Base-by-base conservation (phyloP, 495 filamentous ascomycete species). In the Xylaria sp. region DNA sequence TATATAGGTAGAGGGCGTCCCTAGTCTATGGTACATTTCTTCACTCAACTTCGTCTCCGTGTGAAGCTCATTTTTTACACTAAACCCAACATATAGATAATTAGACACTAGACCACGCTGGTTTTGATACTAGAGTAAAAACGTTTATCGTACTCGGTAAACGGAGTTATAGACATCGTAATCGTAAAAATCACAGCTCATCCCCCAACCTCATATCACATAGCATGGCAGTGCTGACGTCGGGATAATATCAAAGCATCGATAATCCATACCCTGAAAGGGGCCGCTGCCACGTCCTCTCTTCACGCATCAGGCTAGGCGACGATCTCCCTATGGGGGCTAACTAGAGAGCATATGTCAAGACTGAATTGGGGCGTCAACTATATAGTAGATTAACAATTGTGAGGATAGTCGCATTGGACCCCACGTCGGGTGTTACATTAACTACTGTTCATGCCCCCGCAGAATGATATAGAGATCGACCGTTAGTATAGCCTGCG, bases 11-110 rank as follows among this genome's bases (percentile, higher is more conserved):
- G 12, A 31, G 12, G 24, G 52, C 26, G 15, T 6, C 14, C 14
- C 12, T 55, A 59, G 17, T 37, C 3, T 37, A 37, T 37, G 8
- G 8, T 58, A 14, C 15, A 11, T 5, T 33, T 35, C 4, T 37
- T 21, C 19, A 59, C 19, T 59, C 52, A 26, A 53, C 26, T 24
- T 14, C 3, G 26, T 7, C 52, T 26, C 11, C 9, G 48, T 21
- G 21, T 24, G 8, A 41, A 1, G 5, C 40, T 41, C 40, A 37
- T 48, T 48, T 48, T 17, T 21, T n/a, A 6, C 7, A 17, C 44
- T n/a, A 48, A n/a, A 48, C 44, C n/a, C 44, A 48, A 48, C 44
- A 48, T 48, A 48, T 19, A n/a, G n/a, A n/a, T n/a, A n/a, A n/a
- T n/a, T n/a, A n/a, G n/a, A n/a, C n/a, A n/a, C n/a, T n/a, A n/a